Base-by-base conservation (phyloP, 805 yeast genomes). In the Yamadazyma sp. region DNA sequence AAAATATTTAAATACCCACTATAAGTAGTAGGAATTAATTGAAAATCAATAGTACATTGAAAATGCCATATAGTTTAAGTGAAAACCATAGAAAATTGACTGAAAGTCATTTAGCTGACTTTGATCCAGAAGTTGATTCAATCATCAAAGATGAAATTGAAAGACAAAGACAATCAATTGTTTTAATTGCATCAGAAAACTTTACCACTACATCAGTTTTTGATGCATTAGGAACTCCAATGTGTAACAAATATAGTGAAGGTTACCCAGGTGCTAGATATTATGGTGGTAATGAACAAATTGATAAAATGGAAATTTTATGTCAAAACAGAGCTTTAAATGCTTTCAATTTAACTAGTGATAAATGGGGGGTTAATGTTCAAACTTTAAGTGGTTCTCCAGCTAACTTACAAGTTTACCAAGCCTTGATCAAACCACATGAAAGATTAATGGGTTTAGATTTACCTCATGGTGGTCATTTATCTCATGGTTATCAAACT, bases 211-310 rank as follows among this genome's bases (percentile, higher is more conserved):
- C 82, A 49, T 82, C 96, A 16, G 98, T 91, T 21, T 85, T 91
- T 78, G 96, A 91, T 59, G 78, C 87, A 32, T 74, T 91, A 54
- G 98, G 98, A 47, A 84, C 96, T 18, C 95, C 86, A 59, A 87
- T 91, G 96, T 89, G 86, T 64, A 91, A 91, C 77, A 91, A 91
- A 71, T 91, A 91, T 69, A 88, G 97, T 8, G 98, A 91, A 67
- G 98, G 98, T 46, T 91, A 91, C 67, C 98, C 98, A 27, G 96
- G 96, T 48, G 95, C 88, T 45, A 80, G 98, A 62, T 91, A 91
- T 72, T 91, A 91, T 60, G 98, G 98, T 63, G 98, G 98, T 62
- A 91, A 91, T 59, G 88, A 91, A 66, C 83, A 79, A 67, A 91
- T 91, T 53, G 98, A 91, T 69, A 75, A 79, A 69, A 87, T 86